Evolutionary conservation across 202 grass and related monocot species (phyloP), one percentile per base, ranked within the genome.

Genomic region (Setaria italica): DNA sequence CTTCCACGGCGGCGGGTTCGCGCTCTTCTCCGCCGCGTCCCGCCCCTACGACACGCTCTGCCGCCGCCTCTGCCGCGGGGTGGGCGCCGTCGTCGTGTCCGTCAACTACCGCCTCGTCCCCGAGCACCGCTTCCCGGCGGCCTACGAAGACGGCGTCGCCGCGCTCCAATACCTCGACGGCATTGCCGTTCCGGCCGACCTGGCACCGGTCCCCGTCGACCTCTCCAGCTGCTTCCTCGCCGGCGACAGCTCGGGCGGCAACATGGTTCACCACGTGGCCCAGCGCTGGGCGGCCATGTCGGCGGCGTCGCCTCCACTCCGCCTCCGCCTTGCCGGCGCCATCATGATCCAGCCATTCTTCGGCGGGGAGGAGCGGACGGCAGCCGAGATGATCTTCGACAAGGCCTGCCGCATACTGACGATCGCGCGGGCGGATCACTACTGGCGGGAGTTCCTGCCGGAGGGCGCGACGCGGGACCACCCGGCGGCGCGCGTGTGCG

Each of bases 1-100:
- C 82, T 67, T 82, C 80, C 92, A 95, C 56, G 88, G 90, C 15
- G 88, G 93, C 2, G 90, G 93, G 14, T 95, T 95, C 83, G 12
- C 58, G 19, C 62, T 82, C 70, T 62, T 92, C 54, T 95, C 90
- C n/a, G 5, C 85, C 0, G 71, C 90, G 7, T 81, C 70, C 21
- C 0, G 25, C 67, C 62, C 82, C 17, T 63, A 86, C 42, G 87
- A 94, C 79, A 35, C n/a, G 2, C 37, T 81, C 9, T 75, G 87
- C 74, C 85, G 90, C 57, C 60, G 82, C 8, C 6, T 94, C 81
- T 90, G 85, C 76, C 79, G 46, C 42, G 21, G 81, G 50, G 53
- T 81, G 13, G 19, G 25, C 46, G 82, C 57, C 42, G 68, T 90
- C 67, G 76, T 94, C 56, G 74, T 94, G n/a, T 92, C 90, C 25